Percentiles rank a stretch among this genome's conserved stretches.
These are phyloP conservation scores for Diplocarpon mali DNA, from an alignment of 2,329 filamentous ascomycete species.

Conservation along the genomic window DNA sequence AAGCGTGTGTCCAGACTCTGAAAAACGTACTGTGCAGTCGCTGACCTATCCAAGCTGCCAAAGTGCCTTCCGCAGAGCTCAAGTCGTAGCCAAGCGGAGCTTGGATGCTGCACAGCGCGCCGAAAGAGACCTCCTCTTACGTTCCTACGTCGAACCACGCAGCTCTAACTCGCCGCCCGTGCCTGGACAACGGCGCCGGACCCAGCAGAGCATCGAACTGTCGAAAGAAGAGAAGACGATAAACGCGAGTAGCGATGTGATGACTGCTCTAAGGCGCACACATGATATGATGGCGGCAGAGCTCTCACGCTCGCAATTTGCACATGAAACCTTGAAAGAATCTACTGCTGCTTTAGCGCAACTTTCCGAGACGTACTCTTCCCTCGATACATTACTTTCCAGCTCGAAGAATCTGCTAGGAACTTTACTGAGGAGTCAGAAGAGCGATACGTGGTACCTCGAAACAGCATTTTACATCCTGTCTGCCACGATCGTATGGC, in stretches of 20 bases:
- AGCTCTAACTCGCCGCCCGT: slow-evolving; percentile 17
- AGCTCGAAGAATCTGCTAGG: slow-evolving; percentile 65
- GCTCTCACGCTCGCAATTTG: slow-evolving; percentile 77
- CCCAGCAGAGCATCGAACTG: slow-evolving; percentile 13
- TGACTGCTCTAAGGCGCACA: slow-evolving; percentile 69
- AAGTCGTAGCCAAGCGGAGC: slow-evolving; percentile 66
- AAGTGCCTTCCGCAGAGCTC: slow-evolving; percentile 67
- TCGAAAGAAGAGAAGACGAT: slow-evolving; percentile 59
- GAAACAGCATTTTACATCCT: slow-evolving; percentile 82
- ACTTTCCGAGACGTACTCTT: slow-evolving; percentile 70
- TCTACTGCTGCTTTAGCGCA: slow-evolving; percentile 73
- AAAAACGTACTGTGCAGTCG: background rate
- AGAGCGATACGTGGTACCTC: slow-evolving; percentile 97
- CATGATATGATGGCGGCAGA: slow-evolving; percentile 80
- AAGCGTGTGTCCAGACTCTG: slow-evolving; percentile 40
- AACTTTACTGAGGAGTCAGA: slow-evolving; percentile 74
- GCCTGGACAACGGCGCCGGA: slow-evolving; percentile 6
- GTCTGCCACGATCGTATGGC: slow-evolving; percentile 66
- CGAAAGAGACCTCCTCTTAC: slow-evolving; percentile 67
- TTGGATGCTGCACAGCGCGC: slow-evolving; percentile 62
- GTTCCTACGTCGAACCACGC: slow-evolving; percentile 42
- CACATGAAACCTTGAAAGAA: slow-evolving; percentile 76
- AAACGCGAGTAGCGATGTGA: slow-evolving; percentile 73
- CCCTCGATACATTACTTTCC: slow-evolving; percentile 65
- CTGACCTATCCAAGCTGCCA: slow-evolving; percentile 13